Base-by-base conservation (phyloP, 495 filamentous ascomycete species). In the Daldinia bambusicola region DNA sequence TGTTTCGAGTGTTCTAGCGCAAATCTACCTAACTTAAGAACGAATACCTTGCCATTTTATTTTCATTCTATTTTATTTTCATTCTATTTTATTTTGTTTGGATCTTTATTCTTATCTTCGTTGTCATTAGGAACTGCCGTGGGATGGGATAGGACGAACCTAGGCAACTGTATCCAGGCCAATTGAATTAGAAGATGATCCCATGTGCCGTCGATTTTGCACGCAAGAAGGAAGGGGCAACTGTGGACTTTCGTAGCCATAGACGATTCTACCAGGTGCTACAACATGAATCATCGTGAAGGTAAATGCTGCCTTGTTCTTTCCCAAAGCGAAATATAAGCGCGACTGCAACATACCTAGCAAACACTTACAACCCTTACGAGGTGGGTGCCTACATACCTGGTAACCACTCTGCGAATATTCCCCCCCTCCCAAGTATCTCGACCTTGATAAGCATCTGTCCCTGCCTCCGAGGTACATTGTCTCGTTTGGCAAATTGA, bases 371-470 rank as follows among this genome's bases (percentile, higher is more conserved):
- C 26, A 26, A 26, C 26, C 1, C 26, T 26, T 26, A 26, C 22
- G 26, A 53, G 26, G 31, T 53, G 51, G 51, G 26, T 53, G 51
- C 51, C 51, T 32, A 53, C 51, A 53, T 53, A 26, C 26, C 26
- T 26, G 26, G 26, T 26, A 32, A 53, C 31, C 7, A 0, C 26
- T 32, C 22, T 30, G 16, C 51, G 12, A 53, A 53, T 53, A 18
- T 31, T 14, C 32, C 31, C 51, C 8, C 8, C 14, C 50, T 53
- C 51, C 12, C 26, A n/a, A 26, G 43, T 48, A 53, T 31, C 9
- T 13, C 51, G 6, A 53, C 4, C 13, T n/a, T 18, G 4, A 53
- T 30, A 18, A 32, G 31, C 31, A 32, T 14, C 7, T 32, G 26
- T 14, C 7, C 51, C 2, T 32, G 10, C 26, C 51, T 60, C 43